Evolutionary conservation across 768 basidiomycete species (phyloP).

Genomic region (Kwoniella botswanensis): DNA sequence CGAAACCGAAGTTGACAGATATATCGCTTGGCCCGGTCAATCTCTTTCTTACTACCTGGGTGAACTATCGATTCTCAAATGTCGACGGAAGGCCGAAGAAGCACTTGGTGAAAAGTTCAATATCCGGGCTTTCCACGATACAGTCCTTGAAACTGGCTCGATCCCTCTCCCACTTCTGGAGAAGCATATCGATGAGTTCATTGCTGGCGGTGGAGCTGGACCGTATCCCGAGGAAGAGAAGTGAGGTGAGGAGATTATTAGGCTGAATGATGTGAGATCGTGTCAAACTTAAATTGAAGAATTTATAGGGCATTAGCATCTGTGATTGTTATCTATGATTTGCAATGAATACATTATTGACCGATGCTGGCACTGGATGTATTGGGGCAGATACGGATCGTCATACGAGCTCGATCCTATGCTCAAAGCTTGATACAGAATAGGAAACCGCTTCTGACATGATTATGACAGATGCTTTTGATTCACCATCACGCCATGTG

Average conservation of each 20-base stretch:
- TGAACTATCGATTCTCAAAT: constrained; percentile 11
- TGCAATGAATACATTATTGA: no score
- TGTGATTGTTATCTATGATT: no score
- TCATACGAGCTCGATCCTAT: no score
- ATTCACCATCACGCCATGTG: no score
- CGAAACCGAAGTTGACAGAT: constrained; percentile 23
- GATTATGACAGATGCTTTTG: neutral
- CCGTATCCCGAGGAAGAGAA: constrained; percentile 20
- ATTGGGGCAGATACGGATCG: no score
- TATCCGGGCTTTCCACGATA: constrained; percentile 23
- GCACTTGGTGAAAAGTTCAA: constrained; percentile 19
- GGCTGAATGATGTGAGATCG: no score
- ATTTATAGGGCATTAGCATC: no score
- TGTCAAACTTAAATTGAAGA: no score
- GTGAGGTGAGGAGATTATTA: neutral
- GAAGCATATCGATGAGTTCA: constrained; percentile 15
- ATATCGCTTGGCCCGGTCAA: constrained; percentile 26
- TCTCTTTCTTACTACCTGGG: constrained; percentile 22
- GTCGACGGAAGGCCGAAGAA: constrained; percentile 12
- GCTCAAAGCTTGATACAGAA: no score
- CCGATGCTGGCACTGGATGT: no score
- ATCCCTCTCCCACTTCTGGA: constrained; percentile 20
- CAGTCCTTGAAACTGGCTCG: constrained; percentile 17
- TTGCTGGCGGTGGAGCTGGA: constrained; percentile 7
- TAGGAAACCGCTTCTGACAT: no score